These are phyloP conservation scores for Nepenthes alata DNA, from an alignment of 179 eudicot species.

Conservation along the genomic window DNA sequence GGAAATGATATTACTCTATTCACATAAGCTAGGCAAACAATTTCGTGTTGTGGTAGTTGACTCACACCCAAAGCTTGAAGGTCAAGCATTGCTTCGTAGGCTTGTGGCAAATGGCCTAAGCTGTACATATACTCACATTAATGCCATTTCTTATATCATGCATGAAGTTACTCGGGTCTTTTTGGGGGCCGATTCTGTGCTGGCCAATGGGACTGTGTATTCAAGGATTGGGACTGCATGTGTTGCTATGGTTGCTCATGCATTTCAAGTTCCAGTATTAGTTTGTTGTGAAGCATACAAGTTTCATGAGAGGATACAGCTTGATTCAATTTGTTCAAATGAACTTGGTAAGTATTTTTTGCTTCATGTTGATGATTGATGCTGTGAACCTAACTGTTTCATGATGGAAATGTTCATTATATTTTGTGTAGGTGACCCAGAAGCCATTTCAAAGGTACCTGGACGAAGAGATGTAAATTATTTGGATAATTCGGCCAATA, in stretches of 20 bases:
- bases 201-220: conserved; percentile 83
- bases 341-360: conserved; percentile 56
- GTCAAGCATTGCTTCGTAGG: conserved; percentile 63
- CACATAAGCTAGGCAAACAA: conserved; percentile 71
- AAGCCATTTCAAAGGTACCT: conserved; percentile 54
- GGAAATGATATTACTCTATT: conserved; percentile 65
- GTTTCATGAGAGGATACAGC: conserved; percentile 89
- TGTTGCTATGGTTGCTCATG: conserved; percentile 98
- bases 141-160: conserved; percentile 84
- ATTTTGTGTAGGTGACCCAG: conserved; percentile 60
- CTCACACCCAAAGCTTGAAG: conserved; percentile 83
- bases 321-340: conserved; percentile 90
- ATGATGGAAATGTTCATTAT: neutral
- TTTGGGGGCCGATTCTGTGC: conserved; percentile 80
- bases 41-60: conserved; percentile 87
- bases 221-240: conserved; percentile 87
- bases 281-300: conserved; percentile 94
- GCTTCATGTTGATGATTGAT: neutral
- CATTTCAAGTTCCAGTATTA: conserved; percentile 77
- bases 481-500: conserved; percentile 44
- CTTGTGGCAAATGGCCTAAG: conserved; percentile 66
- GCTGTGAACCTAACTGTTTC: neutral
- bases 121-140: conserved; percentile 83
- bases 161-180: conserved; percentile 83
- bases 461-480: conserved; percentile 51